Evolutionary conservation across 2,329 filamentous ascomycete genomes (phyloP).

Genomic region (Aspergillus luchuensis): DNA sequence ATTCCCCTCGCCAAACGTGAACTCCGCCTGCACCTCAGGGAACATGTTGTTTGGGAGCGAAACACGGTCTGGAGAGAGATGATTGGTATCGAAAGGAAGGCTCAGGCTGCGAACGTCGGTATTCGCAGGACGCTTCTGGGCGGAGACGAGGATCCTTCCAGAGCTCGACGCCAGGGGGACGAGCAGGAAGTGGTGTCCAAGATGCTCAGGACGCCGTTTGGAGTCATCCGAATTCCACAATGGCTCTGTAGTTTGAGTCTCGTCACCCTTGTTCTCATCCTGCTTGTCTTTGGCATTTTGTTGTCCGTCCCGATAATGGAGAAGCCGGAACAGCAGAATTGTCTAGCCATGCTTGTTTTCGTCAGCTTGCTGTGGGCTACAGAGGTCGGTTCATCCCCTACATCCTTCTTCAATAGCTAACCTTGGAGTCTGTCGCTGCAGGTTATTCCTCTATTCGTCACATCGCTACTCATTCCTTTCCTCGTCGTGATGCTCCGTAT

Average conservation of each 20-base stretch:
- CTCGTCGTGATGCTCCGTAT: slow-evolving; percentile 84
- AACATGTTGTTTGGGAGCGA: slow-evolving; percentile 98
- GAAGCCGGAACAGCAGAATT: slow-evolving; percentile 89
- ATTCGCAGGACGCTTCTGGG: slow-evolving; percentile 76
- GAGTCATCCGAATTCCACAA: slow-evolving; percentile 70
- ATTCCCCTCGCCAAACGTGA: slow-evolving; percentile 76
- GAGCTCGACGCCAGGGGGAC: slow-evolving; percentile 80
- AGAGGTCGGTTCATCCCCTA: slow-evolving; percentile 62
- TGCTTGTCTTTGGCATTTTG: slow-evolving; percentile 73
- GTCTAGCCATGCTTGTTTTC: slow-evolving; percentile 87
- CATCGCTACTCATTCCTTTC: slow-evolving; percentile 90
- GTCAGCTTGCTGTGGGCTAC: slow-evolving; percentile 96
- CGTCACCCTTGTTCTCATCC: slow-evolving; percentile 69
- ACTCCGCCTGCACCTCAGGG: slow-evolving; percentile 82
- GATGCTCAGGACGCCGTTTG: slow-evolving; percentile 76
- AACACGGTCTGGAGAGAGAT: slow-evolving; percentile 99
- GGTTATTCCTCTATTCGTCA: slow-evolving; percentile 96
- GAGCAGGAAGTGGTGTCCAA: slow-evolving; percentile 67
- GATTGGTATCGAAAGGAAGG: slow-evolving; percentile 95
- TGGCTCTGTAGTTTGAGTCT: slow-evolving; percentile 87
- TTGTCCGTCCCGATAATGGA: slow-evolving; percentile 80
- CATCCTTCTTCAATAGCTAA: slow-evolving; percentile 12
- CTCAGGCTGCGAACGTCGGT: slow-evolving; percentile 89
- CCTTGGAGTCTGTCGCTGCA: slow-evolving; percentile 35
- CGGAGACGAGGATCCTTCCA: slow-evolving; percentile 66